Evolutionary conservation across 1,139 yeast species (phyloP).

Genomic region (Nakaseomyces uthaithaninus): DNA sequence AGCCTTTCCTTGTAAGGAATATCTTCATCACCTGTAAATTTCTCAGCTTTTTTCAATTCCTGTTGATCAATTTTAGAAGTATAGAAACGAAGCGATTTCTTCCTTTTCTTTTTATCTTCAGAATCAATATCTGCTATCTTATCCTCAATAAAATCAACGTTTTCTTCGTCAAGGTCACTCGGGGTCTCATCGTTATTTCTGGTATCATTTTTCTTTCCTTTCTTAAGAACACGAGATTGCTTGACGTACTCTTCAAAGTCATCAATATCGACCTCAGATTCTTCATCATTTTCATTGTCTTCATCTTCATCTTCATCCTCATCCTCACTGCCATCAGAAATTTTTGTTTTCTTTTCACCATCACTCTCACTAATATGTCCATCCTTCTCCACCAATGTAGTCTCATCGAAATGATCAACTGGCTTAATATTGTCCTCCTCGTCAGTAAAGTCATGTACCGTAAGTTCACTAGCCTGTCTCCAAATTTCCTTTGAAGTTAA

Average conservation of each 20-base stretch:
- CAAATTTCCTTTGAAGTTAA: conserved; percentile 78
- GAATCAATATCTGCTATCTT: conserved; percentile 68
- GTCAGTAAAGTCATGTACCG: conserved; percentile 28
- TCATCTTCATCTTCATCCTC: conserved; percentile 30
- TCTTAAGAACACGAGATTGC: conserved; percentile 37
- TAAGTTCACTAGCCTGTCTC: conserved; percentile 63
- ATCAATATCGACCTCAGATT: conserved; percentile 30
- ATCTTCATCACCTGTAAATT: conserved; percentile 76
- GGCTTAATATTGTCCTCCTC: conserved; percentile 28
- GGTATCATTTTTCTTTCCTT: conserved; percentile 10
- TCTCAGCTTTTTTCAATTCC: conserved; percentile 49
- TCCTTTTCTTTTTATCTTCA: conserved; percentile 78
- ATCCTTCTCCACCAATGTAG: conserved; percentile 27
- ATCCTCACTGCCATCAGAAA: conserved; percentile 21
- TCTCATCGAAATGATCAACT: conserved; percentile 23
- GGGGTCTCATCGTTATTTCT: conserved; percentile 16
- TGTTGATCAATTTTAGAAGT: conserved; percentile 93
- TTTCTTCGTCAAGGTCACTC: conserved; percentile 21
- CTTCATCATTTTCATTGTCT: conserved; percentile 28
- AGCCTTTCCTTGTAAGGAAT: conserved; percentile 87
- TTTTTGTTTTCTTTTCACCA: conserved; percentile 17
- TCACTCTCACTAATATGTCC: conserved; percentile 14
- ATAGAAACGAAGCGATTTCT: conserved; percentile 84
- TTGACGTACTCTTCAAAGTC: conserved; percentile 47
- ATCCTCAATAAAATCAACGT: conserved; percentile 52